Evolutionary conservation across 2,329 filamentous ascomycete species (phyloP).

Genomic region (Elsinoe perseae): DNA sequence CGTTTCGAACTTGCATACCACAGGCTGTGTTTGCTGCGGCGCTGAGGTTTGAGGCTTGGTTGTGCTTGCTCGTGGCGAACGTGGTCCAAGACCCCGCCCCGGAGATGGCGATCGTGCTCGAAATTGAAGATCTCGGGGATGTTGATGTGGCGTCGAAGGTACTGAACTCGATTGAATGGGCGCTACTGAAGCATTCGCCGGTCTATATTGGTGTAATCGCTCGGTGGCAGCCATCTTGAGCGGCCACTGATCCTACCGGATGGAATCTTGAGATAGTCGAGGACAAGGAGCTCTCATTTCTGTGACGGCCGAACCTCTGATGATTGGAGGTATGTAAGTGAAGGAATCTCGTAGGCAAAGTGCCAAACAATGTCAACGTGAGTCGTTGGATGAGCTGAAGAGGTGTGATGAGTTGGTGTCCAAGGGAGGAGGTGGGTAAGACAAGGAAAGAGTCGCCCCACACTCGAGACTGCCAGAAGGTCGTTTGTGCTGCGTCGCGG

Average conservation of each 20-base stretch:
- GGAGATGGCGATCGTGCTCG: constrained; percentile 76
- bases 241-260: constrained; percentile 15
- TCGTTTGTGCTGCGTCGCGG: not conserved
- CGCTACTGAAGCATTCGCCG: constrained; percentile 23
- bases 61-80: constrained; percentile 72
- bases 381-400: constrained; percentile 7
- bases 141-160: constrained; percentile 86
- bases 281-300: constrained; percentile 11
- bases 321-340: not conserved
- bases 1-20: constrained; percentile 79
- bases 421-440: constrained; percentile 3
- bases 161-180: constrained; percentile 75
- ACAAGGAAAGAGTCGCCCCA: constrained; percentile 13
- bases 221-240: constrained; percentile 19
- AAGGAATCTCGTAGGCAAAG: not conserved
- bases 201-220: constrained; percentile 16
- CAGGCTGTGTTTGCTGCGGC: constrained; percentile 55
- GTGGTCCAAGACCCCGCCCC: constrained; percentile 60
- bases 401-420: not conserved
- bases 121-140: constrained; percentile 72
- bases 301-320: not conserved
- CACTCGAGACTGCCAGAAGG: not conserved
- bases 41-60: constrained; percentile 69
- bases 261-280: not conserved
- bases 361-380: not conserved